Conservation (phyloP, 2,329 filamentous ascomycete genomes). For the Sphaerulina populicola region DNA sequence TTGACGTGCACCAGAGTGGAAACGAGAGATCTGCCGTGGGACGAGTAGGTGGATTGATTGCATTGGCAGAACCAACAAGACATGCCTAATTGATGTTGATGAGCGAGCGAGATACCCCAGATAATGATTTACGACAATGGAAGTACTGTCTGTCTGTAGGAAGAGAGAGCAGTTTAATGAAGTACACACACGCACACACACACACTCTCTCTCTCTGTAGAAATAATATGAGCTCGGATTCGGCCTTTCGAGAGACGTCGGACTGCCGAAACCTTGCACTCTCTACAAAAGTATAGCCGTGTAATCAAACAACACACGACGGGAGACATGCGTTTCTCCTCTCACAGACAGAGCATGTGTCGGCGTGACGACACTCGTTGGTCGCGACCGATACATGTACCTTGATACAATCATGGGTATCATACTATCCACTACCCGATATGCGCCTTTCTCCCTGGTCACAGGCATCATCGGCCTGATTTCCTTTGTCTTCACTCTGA, state of each 20-base stretch:
- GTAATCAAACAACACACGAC: not conserved
- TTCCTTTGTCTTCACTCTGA: slow-evolving; percentile 38
- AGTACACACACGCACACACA: too few species aligned
- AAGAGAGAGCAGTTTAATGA: not conserved
- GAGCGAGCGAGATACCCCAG: slow-evolving; percentile 9
- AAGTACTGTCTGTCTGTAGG: not conserved
- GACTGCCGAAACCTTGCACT: too few species aligned
- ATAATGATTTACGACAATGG: not conserved
- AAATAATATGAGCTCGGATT: too few species aligned
- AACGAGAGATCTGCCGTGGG: slow-evolving; percentile 57
- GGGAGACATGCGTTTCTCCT: not conserved
- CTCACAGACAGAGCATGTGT: not conserved
- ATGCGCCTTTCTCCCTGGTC: slow-evolving; percentile 33
- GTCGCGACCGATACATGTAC: not conserved
- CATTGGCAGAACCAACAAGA: not conserved
- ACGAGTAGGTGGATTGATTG: slow-evolving; percentile 29
- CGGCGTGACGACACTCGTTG: not conserved
- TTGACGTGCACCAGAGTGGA: slow-evolving; percentile 57
- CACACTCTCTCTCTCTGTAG: not conserved
- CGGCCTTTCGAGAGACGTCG: too few species aligned
- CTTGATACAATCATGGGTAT: slow-evolving; percentile 26
- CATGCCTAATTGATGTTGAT: not conserved
- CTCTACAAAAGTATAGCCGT: not conserved
- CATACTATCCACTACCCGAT: slow-evolving; percentile 25
- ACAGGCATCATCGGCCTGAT: slow-evolving; percentile 37